A percentile compares a stretch with the other conserved stretches of the same genome.
These are phyloP conservation scores for Pyrenula aspistea DNA, from an alignment of 495 filamentous ascomycete species.

Conservation along the genomic window DNA sequence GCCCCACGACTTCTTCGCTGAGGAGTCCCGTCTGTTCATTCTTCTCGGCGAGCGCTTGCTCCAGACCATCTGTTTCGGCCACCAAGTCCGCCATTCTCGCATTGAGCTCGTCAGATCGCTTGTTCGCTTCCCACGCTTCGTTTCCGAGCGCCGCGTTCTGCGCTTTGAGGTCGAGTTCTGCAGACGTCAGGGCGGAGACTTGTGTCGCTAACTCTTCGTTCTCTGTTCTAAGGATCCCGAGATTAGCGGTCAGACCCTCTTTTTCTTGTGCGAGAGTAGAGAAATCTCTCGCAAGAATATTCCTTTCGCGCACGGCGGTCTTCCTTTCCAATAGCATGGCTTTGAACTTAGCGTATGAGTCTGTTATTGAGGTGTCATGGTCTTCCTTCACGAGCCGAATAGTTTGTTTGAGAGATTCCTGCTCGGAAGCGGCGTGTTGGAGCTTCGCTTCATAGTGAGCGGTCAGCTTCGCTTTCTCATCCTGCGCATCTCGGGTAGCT, in stretches of 20 bases:
- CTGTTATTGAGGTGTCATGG: not conserved
- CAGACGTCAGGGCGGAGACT: slow-evolving; percentile 1
- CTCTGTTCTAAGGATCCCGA: not conserved
- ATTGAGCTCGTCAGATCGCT: not conserved
- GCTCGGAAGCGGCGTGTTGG: too few species aligned
- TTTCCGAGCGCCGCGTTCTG: slow-evolving; percentile 1
- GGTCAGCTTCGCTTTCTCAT: slow-evolving; percentile 10
- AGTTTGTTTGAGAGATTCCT: not conserved
- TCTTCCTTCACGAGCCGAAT: not conserved
- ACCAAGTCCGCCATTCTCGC: not conserved
- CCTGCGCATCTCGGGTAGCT: slow-evolving; percentile 10
- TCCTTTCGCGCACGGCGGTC: not conserved
- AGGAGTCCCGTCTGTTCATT: too few species aligned
- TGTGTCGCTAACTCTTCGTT: not conserved
- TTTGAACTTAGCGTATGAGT: not conserved
- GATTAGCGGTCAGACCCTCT: not conserved
- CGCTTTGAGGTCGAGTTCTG: slow-evolving; percentile 1
- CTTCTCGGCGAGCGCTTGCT: not conserved
- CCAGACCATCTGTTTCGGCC: not conserved
- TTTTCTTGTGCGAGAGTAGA: not conserved
- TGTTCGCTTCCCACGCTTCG: not conserved
- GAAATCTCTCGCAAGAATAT: not conserved
- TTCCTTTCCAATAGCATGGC: not conserved
- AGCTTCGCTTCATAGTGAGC: not conserved
- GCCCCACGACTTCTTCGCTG: too few species aligned